phyloP scores from a whole-genome alignment of 1,284 basidiomycete genomes.

The Chalciporus sp. region DNA sequence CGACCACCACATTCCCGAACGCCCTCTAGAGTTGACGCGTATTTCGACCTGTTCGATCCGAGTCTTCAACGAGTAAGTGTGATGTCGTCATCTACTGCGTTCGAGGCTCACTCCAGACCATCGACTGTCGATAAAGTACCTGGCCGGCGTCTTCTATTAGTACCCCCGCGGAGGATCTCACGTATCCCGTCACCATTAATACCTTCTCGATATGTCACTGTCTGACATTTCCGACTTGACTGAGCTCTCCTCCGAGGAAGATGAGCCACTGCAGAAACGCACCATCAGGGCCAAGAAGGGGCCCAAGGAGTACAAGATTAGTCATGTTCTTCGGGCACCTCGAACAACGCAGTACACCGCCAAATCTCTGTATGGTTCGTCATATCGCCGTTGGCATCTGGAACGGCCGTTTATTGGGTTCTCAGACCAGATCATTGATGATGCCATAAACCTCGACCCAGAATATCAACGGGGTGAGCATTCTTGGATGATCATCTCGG shows the following conservation, averaged over 20 bases:
- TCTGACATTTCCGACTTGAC: constrained; percentile 47
- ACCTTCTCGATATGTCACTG: constrained; percentile 31
- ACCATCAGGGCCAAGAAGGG: constrained; percentile 22
- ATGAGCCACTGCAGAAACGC: constrained; percentile 33
- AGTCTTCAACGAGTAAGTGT: not conserved
- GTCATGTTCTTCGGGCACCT: constrained; percentile 41
- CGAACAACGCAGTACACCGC: constrained; percentile 47
- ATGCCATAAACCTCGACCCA: constrained; percentile 50
- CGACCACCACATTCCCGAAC: not conserved
- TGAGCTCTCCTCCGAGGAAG: constrained; percentile 44
- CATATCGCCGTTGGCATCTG: too few species aligned
- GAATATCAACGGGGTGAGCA: constrained; percentile 53
- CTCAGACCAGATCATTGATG: constrained; percentile 50
- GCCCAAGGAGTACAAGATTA: constrained; percentile 38
- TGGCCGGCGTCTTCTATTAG: not conserved
- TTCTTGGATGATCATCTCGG: not conserved
- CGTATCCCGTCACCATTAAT: not conserved
- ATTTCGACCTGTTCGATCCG: not conserved
- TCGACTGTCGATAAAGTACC: not conserved
- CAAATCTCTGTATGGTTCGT: constrained; percentile 47
- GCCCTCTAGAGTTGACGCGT: not conserved
- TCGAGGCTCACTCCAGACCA: too few species aligned
- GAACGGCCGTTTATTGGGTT: not conserved
- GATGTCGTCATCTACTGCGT: not conserved
- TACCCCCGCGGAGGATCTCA: not conserved